Evolutionary conservation across 768 basidiomycete genomes (phyloP).

Genomic region (Hypholoma sublateritium): DNA sequence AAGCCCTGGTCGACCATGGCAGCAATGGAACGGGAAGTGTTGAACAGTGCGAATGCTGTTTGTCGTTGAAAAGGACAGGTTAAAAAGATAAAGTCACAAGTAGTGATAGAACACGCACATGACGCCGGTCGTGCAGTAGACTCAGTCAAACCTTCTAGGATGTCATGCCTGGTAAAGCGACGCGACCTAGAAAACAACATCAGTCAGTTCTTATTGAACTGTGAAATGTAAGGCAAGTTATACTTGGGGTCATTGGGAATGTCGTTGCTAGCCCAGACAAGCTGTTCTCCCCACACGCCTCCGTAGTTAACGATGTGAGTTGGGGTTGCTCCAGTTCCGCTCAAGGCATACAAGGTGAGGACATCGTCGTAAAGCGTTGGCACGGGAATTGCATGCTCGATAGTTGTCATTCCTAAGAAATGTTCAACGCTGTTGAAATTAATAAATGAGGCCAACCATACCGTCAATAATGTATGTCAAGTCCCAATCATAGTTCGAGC

Average conservation of each 20-base stretch:
- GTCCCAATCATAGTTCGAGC: constrained; percentile 82
- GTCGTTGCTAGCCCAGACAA: constrained; percentile 65
- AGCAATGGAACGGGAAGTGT: constrained; percentile 66
- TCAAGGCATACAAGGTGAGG: constrained; percentile 56
- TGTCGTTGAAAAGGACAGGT: constrained; percentile 8
- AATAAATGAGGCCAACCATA: constrained; percentile 17
- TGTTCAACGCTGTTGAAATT: background rate
- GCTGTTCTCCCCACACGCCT: constrained; percentile 66
- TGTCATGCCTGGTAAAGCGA: constrained; percentile 63
- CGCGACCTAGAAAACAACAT: constrained; percentile 39
- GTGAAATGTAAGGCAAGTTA: constrained; percentile 6
- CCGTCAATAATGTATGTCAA: constrained; percentile 79
- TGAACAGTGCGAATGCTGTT: constrained; percentile 65
- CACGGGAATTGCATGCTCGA: constrained; percentile 71
- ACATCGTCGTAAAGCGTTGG: constrained; percentile 68
- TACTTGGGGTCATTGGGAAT: constrained; percentile 72
- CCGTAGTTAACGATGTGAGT: constrained; percentile 81
- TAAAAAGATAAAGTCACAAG: background rate
- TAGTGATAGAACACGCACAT: constrained; percentile 45
- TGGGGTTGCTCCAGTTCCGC: constrained; percentile 72
- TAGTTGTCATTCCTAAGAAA: constrained; percentile 68
- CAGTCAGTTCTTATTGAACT: background rate
- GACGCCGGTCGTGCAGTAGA: constrained; percentile 57
- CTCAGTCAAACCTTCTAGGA: constrained; percentile 58
- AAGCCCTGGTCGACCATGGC: constrained; percentile 68